These are phyloP conservation scores for Zygosaccharomyces pseudobailii DNA, from an alignment of 1,139 yeast genomes.

Conservation along the genomic window DNA sequence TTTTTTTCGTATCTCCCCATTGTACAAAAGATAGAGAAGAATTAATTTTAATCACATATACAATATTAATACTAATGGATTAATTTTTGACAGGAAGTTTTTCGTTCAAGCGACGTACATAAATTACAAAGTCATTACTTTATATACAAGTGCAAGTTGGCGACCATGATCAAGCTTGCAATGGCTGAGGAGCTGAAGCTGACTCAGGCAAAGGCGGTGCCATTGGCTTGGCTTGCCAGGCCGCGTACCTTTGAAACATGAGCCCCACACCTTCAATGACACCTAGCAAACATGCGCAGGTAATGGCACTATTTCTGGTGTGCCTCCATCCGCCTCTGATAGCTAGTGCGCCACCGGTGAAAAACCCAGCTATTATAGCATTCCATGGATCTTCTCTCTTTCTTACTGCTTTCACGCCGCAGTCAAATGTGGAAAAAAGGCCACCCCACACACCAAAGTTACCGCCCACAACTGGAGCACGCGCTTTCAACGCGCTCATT, in stretches of 20 bases:
- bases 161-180: slow-evolving; percentile 25
- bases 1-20: background rate
- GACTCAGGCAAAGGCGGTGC: slow-evolving; percentile 71
- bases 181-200: slow-evolving; percentile 37
- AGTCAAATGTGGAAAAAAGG: slow-evolving; percentile 88
- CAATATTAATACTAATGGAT: background rate
- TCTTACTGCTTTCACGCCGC: slow-evolving; percentile 91
- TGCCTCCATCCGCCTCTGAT: slow-evolving; percentile 99
- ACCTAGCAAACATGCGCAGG: slow-evolving; percentile 95
- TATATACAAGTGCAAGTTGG: slow-evolving; percentile 18
- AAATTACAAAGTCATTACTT: slow-evolving; percentile 8
- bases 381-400: slow-evolving; percentile 98
- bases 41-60: background rate
- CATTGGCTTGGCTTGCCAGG: slow-evolving; percentile 76
- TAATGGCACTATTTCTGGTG: slow-evolving; percentile 92
- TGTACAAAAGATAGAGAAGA: background rate
- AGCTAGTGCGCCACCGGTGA: slow-evolving; percentile 97
- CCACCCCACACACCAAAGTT: slow-evolving; percentile 99
- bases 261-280: slow-evolving; percentile 98
- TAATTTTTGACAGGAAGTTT: background rate
- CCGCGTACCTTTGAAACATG: slow-evolving; percentile 88
- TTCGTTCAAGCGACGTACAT: slow-evolving; percentile 1
- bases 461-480: slow-evolving; percentile 99
- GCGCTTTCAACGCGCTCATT: slow-evolving; percentile 81
- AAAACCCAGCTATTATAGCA: slow-evolving; percentile 96